phyloP scores from a whole-genome alignment of 225 moss, liverwort and hornwort species.

The Asterella californica region DNA sequence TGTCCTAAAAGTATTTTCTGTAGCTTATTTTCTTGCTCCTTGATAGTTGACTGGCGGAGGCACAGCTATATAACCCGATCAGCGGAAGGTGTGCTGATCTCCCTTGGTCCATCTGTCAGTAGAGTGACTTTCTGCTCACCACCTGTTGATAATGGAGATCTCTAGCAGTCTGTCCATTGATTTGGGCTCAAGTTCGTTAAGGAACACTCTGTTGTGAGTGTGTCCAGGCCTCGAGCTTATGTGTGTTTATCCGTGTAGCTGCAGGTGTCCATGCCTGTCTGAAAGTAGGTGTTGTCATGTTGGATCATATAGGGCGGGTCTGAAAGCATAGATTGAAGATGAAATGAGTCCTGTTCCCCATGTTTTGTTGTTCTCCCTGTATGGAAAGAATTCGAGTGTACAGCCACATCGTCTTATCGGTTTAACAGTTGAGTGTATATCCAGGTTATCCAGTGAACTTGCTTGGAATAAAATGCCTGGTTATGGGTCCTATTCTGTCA shows the following conservation, averaged over 20 bases:
- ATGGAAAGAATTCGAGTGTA: constrained; percentile 16
- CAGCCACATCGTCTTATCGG: not conserved
- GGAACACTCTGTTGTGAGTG: constrained; percentile 1
- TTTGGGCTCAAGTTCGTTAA: not conserved
- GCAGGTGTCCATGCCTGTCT: not conserved
- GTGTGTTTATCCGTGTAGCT: not conserved
- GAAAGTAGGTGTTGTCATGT: not conserved
- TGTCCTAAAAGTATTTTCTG: constrained; percentile 12
- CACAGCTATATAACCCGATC: not conserved
- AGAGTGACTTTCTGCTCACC: constrained; percentile 4
- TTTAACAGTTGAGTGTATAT: not conserved
- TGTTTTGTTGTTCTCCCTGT: constrained; percentile 5
- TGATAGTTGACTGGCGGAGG: constrained; percentile 17
- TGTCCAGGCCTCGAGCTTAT: not conserved
- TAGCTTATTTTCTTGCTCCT: constrained; percentile 16
- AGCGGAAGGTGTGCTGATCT: not conserved
- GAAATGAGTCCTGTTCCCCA: not conserved
- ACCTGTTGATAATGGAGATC: not conserved
- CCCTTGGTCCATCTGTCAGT: constrained; percentile 6
- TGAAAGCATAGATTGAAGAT: not conserved
- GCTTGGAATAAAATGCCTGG: not conserved
- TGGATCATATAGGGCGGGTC: not conserved
- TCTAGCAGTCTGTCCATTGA: not conserved
- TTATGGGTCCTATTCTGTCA: not conserved
- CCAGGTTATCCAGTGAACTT: not conserved